A percentile compares a stretch with the other conserved stretches of the same genome.
phyloP scores from a whole-genome alignment of 1,284 basidiomycete species.

The Stereum hirsutum region DNA sequence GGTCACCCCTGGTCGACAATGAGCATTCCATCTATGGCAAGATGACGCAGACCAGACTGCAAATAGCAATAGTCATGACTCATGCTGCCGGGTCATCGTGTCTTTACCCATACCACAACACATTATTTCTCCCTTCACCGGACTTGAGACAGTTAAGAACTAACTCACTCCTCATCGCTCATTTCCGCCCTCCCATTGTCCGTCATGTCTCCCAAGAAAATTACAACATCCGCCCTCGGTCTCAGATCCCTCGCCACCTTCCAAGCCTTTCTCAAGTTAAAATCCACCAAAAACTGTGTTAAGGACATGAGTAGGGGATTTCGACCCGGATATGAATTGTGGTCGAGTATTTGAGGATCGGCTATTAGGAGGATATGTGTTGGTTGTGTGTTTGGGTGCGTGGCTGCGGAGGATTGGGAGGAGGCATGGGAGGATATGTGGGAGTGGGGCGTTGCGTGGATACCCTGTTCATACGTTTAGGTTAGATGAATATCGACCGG shows the following conservation, averaged over 20 bases:
- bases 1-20: too few relatives aligned
- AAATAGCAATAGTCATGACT: too few relatives aligned
- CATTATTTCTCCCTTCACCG: too few relatives aligned
- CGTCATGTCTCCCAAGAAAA: slow-evolving; percentile 88
- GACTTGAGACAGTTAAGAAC: neutral
- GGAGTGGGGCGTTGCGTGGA: too few relatives aligned
- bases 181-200: slow-evolving; percentile 66
- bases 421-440: slow-evolving; percentile 8
- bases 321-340: slow-evolving; percentile 49
- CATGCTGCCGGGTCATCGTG: too few relatives aligned
- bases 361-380: slow-evolving; percentile 72
- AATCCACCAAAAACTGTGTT: slow-evolving; percentile 51
- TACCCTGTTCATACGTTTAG: neutral
- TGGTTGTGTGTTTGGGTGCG: slow-evolving; percentile 19
- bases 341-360: slow-evolving; percentile 77
- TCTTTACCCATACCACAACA: too few relatives aligned
- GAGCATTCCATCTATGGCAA: too few relatives aligned
- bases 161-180: slow-evolving; percentile 58
- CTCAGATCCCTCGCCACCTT: slow-evolving; percentile 47
- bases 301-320: slow-evolving; percentile 37
- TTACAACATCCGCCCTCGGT: slow-evolving; percentile 66
- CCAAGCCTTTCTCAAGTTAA: slow-evolving; percentile 83
- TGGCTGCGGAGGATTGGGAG: slow-evolving; percentile 3
- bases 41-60: too few relatives aligned
- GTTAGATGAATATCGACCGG: neutral